phyloP scores from a whole-genome alignment of 208 protist species.

The Trypanosomatidae sp. region DNA sequence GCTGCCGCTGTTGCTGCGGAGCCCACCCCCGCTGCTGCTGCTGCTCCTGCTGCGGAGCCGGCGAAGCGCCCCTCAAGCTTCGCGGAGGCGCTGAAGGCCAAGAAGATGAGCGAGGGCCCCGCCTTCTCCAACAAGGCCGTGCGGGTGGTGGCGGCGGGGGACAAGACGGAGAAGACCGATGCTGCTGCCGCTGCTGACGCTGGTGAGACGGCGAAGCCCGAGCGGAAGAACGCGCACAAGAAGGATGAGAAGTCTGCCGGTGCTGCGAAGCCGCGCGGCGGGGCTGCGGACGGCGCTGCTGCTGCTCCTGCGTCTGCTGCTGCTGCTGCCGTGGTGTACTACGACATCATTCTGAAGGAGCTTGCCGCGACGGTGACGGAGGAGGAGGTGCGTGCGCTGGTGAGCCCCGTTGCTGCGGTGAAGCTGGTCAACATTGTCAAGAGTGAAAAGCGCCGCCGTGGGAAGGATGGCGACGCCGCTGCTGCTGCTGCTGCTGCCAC shows the following conservation, averaged over 20 bases:
- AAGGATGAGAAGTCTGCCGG: conserved; percentile 8
- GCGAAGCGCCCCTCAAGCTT: conserved; percentile 45
- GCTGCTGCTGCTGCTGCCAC: conserved; percentile 11
- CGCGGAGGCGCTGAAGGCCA: conserved; percentile 43
- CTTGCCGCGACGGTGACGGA: conserved; percentile 50
- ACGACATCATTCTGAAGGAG: conserved; percentile 80
- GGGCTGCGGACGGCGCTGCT: too few species aligned
- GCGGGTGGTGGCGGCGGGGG: conserved; percentile 1
- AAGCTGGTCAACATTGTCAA: conserved; percentile 58
- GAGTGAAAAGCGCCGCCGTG: conserved; percentile 44
- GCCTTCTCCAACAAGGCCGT: conserved; percentile 21
- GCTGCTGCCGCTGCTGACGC: too few species aligned
- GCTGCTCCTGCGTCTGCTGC: too few species aligned
- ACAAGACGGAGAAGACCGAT: conserved; percentile 25
- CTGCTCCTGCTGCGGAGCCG: background rate
- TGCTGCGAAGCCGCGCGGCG: conserved; percentile 10
- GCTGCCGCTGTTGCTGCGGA: background rate
- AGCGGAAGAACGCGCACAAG: background rate
- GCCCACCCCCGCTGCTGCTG: background rate
- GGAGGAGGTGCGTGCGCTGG: conserved; percentile 51
- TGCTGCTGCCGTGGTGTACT: conserved; percentile 78
- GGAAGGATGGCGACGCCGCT: too few species aligned
- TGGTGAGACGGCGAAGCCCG: too few species aligned
- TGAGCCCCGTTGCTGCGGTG: conserved; percentile 33
- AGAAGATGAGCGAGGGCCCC: conserved; percentile 17